phyloP scores from a whole-genome alignment of 129 eudicot genomes.

The Flaveria brownii region DNA sequence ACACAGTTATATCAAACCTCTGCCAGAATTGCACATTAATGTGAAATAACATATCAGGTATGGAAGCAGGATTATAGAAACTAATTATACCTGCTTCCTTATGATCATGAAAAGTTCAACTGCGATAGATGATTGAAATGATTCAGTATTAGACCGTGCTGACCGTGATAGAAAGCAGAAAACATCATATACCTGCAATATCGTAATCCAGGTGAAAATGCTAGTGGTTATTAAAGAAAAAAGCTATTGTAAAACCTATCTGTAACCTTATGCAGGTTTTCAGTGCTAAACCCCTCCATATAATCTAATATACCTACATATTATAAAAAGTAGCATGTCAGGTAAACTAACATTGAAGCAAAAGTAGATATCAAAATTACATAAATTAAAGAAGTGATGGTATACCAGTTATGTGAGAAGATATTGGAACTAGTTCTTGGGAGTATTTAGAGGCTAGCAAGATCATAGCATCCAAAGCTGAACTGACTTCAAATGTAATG shows the following conservation, averaged over 20 bases:
- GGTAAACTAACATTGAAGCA: conserved; percentile 10
- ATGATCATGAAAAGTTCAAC: conserved; percentile 80
- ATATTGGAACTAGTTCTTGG: conserved; percentile 61
- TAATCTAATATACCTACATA: conserved; percentile 73
- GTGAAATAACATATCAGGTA: conserved; percentile 1
- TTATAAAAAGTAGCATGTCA: conserved; percentile 10
- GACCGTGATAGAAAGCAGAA: conserved; percentile 65
- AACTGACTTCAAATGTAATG: conserved; percentile 55
- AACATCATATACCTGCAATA: conserved; percentile 64
- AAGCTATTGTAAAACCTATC: conserved; percentile 10
- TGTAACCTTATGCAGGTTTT: conserved; percentile 72
- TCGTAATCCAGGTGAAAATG: conserved; percentile 21
- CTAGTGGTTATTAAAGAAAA: conserved; percentile 1
- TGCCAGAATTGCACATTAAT: conserved; percentile 5
- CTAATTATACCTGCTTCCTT: conserved; percentile 62
- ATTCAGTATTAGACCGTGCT: conserved; percentile 48
- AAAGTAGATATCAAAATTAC: conserved; percentile 7
- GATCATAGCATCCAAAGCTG: conserved; percentile 78
- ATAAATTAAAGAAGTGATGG: conserved; percentile 19
- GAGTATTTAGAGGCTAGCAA: conserved; percentile 66
- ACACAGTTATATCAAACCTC: conserved; percentile 15
- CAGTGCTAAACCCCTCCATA: conserved; percentile 67
- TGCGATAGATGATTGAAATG: conserved; percentile 55
- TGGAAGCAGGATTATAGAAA: conserved; percentile 13
- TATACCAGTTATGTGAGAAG: conserved; percentile 71